These are phyloP conservation scores for Pseudonectria buxi DNA, from an alignment of 2,329 filamentous ascomycete species.

Conservation along the genomic window DNA sequence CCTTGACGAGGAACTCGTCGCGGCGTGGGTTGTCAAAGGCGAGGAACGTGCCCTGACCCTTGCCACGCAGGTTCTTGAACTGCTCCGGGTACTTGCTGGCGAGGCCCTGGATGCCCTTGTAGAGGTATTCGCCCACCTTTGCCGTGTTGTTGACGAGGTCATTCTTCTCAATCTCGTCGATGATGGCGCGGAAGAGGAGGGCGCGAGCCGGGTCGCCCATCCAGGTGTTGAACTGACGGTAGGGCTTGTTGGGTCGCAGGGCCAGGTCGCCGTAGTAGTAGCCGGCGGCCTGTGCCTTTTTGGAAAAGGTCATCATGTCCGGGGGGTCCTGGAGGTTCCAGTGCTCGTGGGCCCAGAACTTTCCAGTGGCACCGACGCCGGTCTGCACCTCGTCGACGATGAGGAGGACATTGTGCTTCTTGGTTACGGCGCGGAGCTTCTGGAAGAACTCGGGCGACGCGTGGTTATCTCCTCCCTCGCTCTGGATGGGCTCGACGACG, in stretches of 20 bases:
- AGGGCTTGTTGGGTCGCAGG: slow-evolving; percentile 83
- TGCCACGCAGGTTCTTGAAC: slow-evolving; percentile 77
- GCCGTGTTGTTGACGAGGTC: slow-evolving; percentile 77
- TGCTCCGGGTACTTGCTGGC: slow-evolving; percentile 65
- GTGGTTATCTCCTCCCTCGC: slow-evolving; percentile 92
- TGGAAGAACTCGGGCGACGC: slow-evolving; percentile 83
- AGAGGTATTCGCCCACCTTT: slow-evolving; percentile 72
- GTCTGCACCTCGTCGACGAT: slow-evolving; percentile 96
- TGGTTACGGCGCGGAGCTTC: slow-evolving; percentile 71
- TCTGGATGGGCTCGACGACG: slow-evolving; percentile 85
- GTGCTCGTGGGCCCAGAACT: slow-evolving; percentile 96
- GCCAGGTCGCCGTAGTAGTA: slow-evolving; percentile 83
- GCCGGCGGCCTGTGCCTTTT: slow-evolving; percentile 90
- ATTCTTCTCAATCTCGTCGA: slow-evolving; percentile 69
- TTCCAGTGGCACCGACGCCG: slow-evolving; percentile 83
- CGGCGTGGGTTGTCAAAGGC: slow-evolving; percentile 80
- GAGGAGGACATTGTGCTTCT: slow-evolving; percentile 69
- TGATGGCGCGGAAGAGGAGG: slow-evolving; percentile 79
- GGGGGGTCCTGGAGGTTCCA: slow-evolving; percentile 75
- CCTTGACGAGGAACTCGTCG: slow-evolving; percentile 71
- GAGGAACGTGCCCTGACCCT: slow-evolving; percentile 86
- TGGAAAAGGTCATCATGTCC: slow-evolving; percentile 92
- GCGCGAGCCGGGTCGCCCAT: slow-evolving; percentile 87
- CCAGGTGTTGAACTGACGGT: slow-evolving; percentile 97
- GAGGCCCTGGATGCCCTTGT: slow-evolving; percentile 59